A percentile compares a stretch with the other conserved stretches of the same genome.
Evolutionary conservation across 139 green algal genomes (phyloP).

Genomic region (Pycnococcus provasolii): DNA sequence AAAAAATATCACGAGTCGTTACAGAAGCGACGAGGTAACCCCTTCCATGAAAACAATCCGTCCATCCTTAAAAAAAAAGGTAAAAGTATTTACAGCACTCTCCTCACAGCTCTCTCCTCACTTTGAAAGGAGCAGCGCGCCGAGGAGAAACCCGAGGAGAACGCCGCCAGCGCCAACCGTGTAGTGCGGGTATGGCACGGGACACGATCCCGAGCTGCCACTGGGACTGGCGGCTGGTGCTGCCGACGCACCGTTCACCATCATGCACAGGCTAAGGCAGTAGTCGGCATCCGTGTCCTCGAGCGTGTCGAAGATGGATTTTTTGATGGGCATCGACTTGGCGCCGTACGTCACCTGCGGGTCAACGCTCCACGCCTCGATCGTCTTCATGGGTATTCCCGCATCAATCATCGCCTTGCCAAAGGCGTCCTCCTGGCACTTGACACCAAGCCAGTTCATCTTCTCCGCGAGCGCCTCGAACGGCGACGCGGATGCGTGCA

Average conservation of each 20-base stretch:
- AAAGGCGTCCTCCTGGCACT: conserved; percentile 8
- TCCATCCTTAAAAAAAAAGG: too few relatives aligned
- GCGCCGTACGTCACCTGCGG: conserved; percentile 16
- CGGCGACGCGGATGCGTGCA: conserved; percentile 23
- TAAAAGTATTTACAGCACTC: too few relatives aligned
- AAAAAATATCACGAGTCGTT: too few relatives aligned
- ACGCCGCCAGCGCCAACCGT: too few relatives aligned
- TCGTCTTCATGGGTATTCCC: conserved; percentile 6
- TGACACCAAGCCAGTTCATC: conserved; percentile 13
- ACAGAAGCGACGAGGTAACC: too few relatives aligned
- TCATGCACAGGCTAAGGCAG: conserved; percentile 6
- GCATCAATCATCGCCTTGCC: conserved; percentile 3
- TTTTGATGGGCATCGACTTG: neutral
- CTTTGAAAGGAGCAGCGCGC: too few relatives aligned
- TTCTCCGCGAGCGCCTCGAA: conserved; percentile 23
- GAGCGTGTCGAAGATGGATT: conserved; percentile 20
- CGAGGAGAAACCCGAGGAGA: too few relatives aligned
- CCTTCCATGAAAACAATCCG: too few relatives aligned
- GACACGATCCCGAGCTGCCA: too few relatives aligned
- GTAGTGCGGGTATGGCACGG: too few relatives aligned
- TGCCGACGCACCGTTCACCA: neutral
- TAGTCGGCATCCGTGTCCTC: conserved; percentile 22
- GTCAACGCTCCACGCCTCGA: conserved; percentile 19
- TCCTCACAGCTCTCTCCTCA: too few relatives aligned
- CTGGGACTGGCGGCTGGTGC: too few relatives aligned